A percentile compares a stretch with the other conserved stretches of the same genome.
These are phyloP conservation scores for Plantago major DNA, from an alignment of 257 asterid species.

Conservation along the genomic window DNA sequence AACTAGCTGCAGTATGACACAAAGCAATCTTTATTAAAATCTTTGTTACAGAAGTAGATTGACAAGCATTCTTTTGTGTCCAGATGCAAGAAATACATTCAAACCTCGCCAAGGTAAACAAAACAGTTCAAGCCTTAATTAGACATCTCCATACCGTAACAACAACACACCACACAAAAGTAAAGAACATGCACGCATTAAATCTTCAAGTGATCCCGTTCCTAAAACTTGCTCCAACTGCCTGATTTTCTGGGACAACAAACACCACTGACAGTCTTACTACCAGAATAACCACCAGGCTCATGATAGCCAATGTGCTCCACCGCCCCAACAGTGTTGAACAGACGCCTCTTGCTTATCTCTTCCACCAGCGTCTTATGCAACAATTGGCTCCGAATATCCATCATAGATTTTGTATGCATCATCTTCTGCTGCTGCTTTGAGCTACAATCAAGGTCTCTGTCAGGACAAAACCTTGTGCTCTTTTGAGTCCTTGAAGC, in stretches of 20 bases:
- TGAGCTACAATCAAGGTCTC: conserved; percentile 12
- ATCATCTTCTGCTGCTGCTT: conserved; percentile 29
- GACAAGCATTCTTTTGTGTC: conserved; percentile 10
- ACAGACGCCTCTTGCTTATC: conserved; percentile 46
- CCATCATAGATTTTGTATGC: conserved; percentile 44
- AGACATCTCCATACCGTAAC: conserved; percentile 13
- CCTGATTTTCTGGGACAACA: conserved; percentile 10
- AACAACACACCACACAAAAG: conserved; percentile 9
- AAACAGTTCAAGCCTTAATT: background rate
- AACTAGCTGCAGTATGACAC: too few relatives aligned
- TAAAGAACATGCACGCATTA: conserved; percentile 3
- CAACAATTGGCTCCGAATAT: conserved; percentile 66
- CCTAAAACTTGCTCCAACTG: conserved; percentile 8
- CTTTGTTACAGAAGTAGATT: conserved; percentile 5
- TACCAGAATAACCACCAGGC: conserved; percentile 17
- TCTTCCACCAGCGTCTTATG: conserved; percentile 57
- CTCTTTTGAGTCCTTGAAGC: conserved; percentile 24
- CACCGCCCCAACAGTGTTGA: conserved; percentile 70
- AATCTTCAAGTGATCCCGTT: conserved; percentile 15
- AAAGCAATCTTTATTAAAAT: background rate
- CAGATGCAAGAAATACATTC: conserved; percentile 12
- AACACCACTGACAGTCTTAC: background rate
- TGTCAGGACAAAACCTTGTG: conserved; percentile 54
- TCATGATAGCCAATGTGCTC: conserved; percentile 54
- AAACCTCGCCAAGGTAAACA: conserved; percentile 5